These are phyloP conservation scores for Carex parvula DNA, from an alignment of 176 grass and related monocot species.

Conservation along the genomic window DNA sequence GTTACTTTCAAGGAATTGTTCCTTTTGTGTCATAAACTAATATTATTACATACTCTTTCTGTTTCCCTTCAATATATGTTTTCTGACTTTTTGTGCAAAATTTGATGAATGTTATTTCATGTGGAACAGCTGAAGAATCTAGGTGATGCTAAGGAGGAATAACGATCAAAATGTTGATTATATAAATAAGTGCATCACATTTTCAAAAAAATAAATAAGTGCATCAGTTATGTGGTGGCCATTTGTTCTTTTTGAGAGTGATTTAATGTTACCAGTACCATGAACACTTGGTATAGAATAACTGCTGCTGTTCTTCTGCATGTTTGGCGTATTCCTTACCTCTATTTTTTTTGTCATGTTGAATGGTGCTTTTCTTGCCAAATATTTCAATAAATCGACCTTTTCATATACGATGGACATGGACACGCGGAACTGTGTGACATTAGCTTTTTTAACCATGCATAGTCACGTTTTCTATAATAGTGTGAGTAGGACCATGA, in stretches of 20 bases:
- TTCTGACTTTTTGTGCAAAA: too few relatives aligned
- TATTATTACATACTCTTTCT: neutral
- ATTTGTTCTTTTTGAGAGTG: neutral
- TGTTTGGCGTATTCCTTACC: neutral
- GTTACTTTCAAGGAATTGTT: neutral
- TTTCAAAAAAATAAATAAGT: too few relatives aligned
- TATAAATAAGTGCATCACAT: neutral
- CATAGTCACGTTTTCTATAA: too few relatives aligned
- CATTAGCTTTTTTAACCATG: too few relatives aligned
- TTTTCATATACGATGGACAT: too few relatives aligned
- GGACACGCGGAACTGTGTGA: too few relatives aligned
- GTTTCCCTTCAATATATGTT: too few relatives aligned
- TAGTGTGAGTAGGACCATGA: too few relatives aligned
- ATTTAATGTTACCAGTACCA: neutral
- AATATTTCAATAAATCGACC: too few relatives aligned
- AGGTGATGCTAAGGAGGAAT: constrained; percentile 28
- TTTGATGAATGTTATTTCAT: neutral
- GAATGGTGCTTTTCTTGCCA: neutral
- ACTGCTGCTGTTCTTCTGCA: neutral
- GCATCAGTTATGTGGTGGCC: neutral
- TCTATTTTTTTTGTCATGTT: neutral
- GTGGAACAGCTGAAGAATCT: constrained; percentile 50
- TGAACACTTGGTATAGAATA: neutral
- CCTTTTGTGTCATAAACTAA: constrained; percentile 25
- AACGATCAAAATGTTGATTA: neutral